A percentile compares a stretch with the other conserved stretches of the same genome.
Evolutionary conservation across 1,139 yeast species (phyloP).

Genomic region (Yamadazyma conglobata): DNA sequence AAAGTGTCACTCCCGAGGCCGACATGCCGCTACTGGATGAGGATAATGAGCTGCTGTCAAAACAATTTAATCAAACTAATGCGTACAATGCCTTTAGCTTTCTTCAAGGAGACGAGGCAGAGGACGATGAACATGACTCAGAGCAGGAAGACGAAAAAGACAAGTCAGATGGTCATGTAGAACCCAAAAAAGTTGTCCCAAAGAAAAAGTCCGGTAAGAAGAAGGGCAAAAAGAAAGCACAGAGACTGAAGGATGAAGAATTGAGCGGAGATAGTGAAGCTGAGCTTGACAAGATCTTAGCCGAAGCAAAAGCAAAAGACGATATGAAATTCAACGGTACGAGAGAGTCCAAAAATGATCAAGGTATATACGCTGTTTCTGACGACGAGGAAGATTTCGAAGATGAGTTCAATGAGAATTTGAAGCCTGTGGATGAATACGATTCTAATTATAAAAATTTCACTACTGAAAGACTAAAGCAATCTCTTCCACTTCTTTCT

Average conservation of each 20-base stretch:
- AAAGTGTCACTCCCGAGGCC: conserved; percentile 5
- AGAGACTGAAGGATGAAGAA: conserved; percentile 6
- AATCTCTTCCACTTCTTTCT: conserved; percentile 38
- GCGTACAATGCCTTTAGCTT: conserved; percentile 53
- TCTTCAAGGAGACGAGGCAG: conserved; percentile 35
- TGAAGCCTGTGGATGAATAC: conserved; percentile 32
- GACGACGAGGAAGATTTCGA: conserved; percentile 30
- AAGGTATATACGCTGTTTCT: too few relatives aligned
- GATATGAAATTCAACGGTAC: conserved; percentile 20
- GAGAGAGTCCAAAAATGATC: conserved; percentile 4
- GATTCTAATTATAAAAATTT: conserved; percentile 45
- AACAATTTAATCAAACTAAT: too few relatives aligned
- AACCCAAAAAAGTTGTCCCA: conserved; percentile 20
- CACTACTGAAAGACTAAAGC: conserved; percentile 39
- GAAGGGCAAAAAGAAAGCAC: conserved; percentile 21
- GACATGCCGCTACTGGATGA: too few relatives aligned
- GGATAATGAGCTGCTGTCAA: too few relatives aligned
- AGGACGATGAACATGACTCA: neutral
- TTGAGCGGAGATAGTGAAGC: conserved; percentile 29
- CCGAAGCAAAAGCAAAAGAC: conserved; percentile 33
- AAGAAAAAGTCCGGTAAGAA: conserved; percentile 16
- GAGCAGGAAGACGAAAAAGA: conserved; percentile 5
- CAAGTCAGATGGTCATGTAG: conserved; percentile 27
- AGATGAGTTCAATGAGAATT: conserved; percentile 26
- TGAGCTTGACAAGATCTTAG: conserved; percentile 40